These are phyloP conservation scores for Saposhnikovia divaricata DNA, from an alignment of 129 eudicot species.

Conservation along the genomic window DNA sequence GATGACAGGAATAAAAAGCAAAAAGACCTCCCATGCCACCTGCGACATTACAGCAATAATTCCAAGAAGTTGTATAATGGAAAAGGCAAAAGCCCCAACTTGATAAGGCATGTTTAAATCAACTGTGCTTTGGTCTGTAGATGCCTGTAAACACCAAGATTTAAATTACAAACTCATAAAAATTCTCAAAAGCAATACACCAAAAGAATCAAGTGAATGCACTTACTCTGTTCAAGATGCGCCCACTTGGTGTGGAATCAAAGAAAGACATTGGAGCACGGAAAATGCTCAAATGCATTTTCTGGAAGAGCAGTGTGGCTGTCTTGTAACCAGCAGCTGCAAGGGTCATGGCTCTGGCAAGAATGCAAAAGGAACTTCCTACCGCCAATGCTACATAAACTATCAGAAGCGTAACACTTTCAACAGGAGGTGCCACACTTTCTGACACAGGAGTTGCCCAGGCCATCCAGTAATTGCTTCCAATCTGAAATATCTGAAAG, in stretches of 20 bases:
- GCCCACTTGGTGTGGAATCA: constrained; percentile 91
- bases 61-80: constrained; percentile 65
- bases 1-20: constrained; percentile 62
- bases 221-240: constrained; percentile 73
- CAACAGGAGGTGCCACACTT: constrained; percentile 41
- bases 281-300: constrained; percentile 67
- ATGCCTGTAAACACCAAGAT: constrained; percentile 40
- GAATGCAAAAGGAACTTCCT: constrained; percentile 62
- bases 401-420: constrained; percentile 36
- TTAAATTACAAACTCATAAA: neutral
- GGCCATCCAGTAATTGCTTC: constrained; percentile 92
- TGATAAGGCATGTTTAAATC: constrained; percentile 52
- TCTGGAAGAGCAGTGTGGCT: constrained; percentile 59
- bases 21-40: constrained; percentile 86
- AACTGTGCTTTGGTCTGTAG: constrained; percentile 83
- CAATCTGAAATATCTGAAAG: constrained; percentile 59
- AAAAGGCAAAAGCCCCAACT: constrained; percentile 42
- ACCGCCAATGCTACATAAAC: constrained; percentile 66
- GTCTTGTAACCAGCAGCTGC: constrained; percentile 62
- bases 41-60: constrained; percentile 75
- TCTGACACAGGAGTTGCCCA: constrained; percentile 73
- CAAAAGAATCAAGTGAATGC: neutral
- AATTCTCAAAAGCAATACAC: neutral
- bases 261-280: constrained; percentile 98
- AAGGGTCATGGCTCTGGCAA: constrained; percentile 44